Evolutionary conservation across 2,329 filamentous ascomycete genomes (phyloP).

Genomic region (Nothophoma quercina): DNA sequence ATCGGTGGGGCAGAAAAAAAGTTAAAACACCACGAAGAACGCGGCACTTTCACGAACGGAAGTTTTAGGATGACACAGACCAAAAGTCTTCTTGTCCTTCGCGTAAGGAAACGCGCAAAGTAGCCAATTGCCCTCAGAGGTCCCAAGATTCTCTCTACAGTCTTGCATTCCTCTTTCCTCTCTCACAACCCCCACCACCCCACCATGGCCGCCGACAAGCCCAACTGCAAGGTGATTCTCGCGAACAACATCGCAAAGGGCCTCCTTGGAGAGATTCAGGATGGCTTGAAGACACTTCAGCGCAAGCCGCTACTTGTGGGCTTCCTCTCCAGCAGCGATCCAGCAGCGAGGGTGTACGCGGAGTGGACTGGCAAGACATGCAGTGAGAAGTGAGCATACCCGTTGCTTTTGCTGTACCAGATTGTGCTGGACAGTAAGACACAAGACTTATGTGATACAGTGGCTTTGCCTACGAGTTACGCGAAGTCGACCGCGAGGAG

Average conservation of each 20-base stretch:
- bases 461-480: slow-evolving; percentile 89
- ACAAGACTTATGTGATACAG: slow-evolving; percentile 54
- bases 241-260: slow-evolving; percentile 86
- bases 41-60: slow-evolving; percentile 15
- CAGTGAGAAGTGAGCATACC: slow-evolving; percentile 81
- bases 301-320: slow-evolving; percentile 82
- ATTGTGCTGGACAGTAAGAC: not conserved
- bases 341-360: slow-evolving; percentile 90
- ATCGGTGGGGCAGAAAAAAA: slow-evolving; percentile 25
- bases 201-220: slow-evolving; percentile 49
- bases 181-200: slow-evolving; percentile 19
- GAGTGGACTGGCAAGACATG: slow-evolving; percentile 98
- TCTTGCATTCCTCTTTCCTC: slow-evolving; percentile 1
- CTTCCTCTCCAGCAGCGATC: slow-evolving; percentile 91
- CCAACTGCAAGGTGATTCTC: slow-evolving; percentile 88
- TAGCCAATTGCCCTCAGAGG: slow-evolving; percentile 2
- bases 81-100: slow-evolving; percentile 17
- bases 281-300: slow-evolving; percentile 75
- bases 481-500: slow-evolving; percentile 81
- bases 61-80: slow-evolving; percentile 22
- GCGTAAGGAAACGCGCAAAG: slow-evolving; percentile 14
- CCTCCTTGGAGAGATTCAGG: slow-evolving; percentile 78
- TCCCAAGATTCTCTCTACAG: not conserved
- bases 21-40: slow-evolving; percentile 14
- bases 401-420: slow-evolving; percentile 19